Percentiles rank a stretch among this genome's conserved stretches.
Conservation (phyloP, 2,329 filamentous ascomycete species). For the Trematosphaeria pertusa region DNA sequence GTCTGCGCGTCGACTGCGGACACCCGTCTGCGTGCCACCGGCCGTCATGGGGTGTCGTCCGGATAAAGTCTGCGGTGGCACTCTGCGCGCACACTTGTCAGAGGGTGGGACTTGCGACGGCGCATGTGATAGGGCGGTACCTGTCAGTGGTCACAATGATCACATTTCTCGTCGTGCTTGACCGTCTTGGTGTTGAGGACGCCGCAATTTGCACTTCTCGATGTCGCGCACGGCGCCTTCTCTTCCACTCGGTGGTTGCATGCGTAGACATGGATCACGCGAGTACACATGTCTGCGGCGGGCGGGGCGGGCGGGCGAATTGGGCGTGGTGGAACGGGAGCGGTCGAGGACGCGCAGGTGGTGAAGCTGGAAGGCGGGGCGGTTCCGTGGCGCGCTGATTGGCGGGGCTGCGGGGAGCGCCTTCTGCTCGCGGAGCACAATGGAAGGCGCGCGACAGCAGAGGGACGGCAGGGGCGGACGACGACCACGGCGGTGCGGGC, state of each 20-base stretch:
- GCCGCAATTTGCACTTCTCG: conserved; percentile 50
- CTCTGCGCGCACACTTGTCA: conserved; percentile 35
- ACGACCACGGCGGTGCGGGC: background rate
- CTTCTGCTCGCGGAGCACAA: conserved; percentile 19
- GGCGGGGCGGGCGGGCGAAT: conserved; percentile 13
- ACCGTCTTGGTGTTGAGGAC: conserved; percentile 52
- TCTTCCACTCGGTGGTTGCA: conserved; percentile 55
- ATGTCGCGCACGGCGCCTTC: conserved; percentile 55
- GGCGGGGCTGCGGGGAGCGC: conserved; percentile 29
- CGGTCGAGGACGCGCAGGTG: conserved; percentile 8
- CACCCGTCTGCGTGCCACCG: conserved; percentile 37
- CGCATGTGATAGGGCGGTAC: conserved; percentile 28
- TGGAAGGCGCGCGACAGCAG: conserved; percentile 8
- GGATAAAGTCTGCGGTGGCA: conserved; percentile 39
- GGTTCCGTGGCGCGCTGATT: conserved; percentile 32
- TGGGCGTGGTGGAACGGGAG: conserved; percentile 11
- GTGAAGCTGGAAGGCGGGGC: conserved; percentile 29
- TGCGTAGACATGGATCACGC: conserved; percentile 56
- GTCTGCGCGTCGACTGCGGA: conserved; percentile 33
- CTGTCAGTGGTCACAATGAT: conserved; percentile 54
- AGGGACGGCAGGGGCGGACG: conserved; percentile 16
- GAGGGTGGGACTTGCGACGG: conserved; percentile 28
- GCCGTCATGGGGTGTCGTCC: conserved; percentile 43
- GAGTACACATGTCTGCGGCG: conserved; percentile 53
- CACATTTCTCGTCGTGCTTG: conserved; percentile 58